Evolutionary conservation across 2,329 filamentous ascomycete species (phyloP).

Genomic region (Sclerotinia borealis): DNA sequence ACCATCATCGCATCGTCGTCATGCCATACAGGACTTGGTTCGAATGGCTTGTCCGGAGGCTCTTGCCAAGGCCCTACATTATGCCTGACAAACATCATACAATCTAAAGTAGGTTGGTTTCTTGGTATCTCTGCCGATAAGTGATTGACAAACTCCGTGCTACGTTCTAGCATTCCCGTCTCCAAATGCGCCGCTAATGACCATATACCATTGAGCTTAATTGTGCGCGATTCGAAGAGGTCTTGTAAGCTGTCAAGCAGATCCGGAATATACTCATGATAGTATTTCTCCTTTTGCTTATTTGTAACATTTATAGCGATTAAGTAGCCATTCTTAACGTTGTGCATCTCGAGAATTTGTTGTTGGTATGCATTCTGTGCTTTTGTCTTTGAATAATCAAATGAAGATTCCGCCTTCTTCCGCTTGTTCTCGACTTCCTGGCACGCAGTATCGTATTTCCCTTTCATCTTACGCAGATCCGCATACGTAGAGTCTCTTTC

Average conservation of each 20-base stretch:
- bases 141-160: slow-evolving; percentile 64
- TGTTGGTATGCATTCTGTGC: slow-evolving; percentile 88
- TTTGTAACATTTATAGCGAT: slow-evolving; percentile 96
- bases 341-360: slow-evolving; percentile 92
- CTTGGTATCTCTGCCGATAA: slow-evolving; percentile 76
- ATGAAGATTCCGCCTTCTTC: slow-evolving; percentile 92
- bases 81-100: slow-evolving; percentile 96
- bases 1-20: slow-evolving; percentile 83
- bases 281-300: slow-evolving; percentile 95
- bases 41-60: slow-evolving; percentile 77
- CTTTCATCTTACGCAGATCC: slow-evolving; percentile 84
- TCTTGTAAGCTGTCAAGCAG: slow-evolving; percentile 90
- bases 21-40: slow-evolving; percentile 94
- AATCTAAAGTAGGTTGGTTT: slow-evolving; percentile 84
- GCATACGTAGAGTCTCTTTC: slow-evolving; percentile 80
- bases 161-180: slow-evolving; percentile 67
- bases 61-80: slow-evolving; percentile 80
- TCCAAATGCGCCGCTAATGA: slow-evolving; percentile 73
- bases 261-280: slow-evolving; percentile 93
- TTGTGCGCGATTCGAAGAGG: slow-evolving; percentile 79
- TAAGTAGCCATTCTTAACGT: slow-evolving; percentile 95
- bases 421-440: slow-evolving; percentile 91
- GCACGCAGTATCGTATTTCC: slow-evolving; percentile 86
- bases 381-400: slow-evolving; percentile 79
- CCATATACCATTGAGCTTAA: slow-evolving; percentile 83